Evolutionary conservation across 257 asterid genomes (phyloP).

Genomic region (Solanum virginianum): DNA sequence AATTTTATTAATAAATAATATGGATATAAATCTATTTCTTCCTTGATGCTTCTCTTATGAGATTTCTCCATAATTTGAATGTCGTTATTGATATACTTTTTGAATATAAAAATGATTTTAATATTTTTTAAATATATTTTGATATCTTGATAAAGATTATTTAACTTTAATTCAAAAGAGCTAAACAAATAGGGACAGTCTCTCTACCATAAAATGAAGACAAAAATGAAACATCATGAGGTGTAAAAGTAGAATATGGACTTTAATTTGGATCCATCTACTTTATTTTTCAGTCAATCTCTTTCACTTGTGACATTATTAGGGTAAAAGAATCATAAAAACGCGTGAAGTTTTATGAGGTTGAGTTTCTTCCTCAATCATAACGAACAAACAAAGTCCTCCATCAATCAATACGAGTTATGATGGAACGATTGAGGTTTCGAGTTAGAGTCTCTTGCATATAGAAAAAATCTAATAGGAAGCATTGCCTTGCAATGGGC

Average conservation of each 20-base stretch:
- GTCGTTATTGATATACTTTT: no score
- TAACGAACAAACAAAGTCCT: not conserved
- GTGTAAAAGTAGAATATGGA: not conserved
- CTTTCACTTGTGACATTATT: not conserved
- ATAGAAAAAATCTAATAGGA: not conserved
- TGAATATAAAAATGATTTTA: no score
- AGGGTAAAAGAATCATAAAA: not conserved
- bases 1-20: no score
- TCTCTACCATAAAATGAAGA: not conserved
- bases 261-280: not conserved
- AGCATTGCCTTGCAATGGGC: not conserved
- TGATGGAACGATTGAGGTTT: not conserved
- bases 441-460: rapidly evolving
- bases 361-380: not conserved
- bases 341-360: not conserved
- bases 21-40: no score
- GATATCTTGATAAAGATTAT: no score
- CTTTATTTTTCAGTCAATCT: not conserved
- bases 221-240: not conserved
- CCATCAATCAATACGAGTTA: not conserved
- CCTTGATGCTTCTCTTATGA: no score
- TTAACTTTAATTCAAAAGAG: no score
- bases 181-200: not conserved
- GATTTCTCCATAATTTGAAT: no score
- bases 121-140: no score